phyloP scores from a whole-genome alignment of 1,139 yeast genomes.

The Scheffersomyces quercinus region DNA sequence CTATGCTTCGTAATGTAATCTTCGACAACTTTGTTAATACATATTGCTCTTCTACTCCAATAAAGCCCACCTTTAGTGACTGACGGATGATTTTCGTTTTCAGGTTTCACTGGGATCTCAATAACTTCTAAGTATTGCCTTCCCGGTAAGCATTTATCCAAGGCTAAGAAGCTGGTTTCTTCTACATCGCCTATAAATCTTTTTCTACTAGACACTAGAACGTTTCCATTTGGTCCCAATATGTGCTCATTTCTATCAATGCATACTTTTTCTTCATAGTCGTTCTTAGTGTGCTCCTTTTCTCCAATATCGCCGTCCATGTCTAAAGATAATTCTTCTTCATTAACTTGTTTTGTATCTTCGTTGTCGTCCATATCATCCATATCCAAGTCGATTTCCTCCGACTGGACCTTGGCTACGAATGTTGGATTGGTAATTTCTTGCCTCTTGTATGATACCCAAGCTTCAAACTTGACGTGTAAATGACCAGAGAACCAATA shows the following conservation, averaged over 20 bases:
- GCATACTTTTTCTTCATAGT: neutral
- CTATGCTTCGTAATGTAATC: constrained; percentile 15
- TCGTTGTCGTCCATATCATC: constrained; percentile 36
- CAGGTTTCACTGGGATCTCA: constrained; percentile 25
- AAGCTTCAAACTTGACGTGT: constrained; percentile 74
- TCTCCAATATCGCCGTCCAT: constrained; percentile 7
- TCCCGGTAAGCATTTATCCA: constrained; percentile 78
- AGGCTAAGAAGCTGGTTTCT: constrained; percentile 66
- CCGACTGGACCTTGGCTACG: neutral
- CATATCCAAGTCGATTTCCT: constrained; percentile 5
- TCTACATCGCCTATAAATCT: neutral
- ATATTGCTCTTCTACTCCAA: constrained; percentile 49
- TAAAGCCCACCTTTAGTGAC: constrained; percentile 22
- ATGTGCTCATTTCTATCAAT: neutral
- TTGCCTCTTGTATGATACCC: constrained; percentile 16
- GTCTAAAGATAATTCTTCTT: constrained; percentile 16
- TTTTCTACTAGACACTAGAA: neutral
- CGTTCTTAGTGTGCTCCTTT: neutral
- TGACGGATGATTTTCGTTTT: constrained; percentile 24
- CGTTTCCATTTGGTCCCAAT: neutral
- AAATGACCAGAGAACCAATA: constrained; percentile 91
- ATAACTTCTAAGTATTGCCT: constrained; percentile 53
- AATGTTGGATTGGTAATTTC: constrained; percentile 1
- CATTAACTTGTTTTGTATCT: constrained; percentile 6
- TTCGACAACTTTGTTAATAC: constrained; percentile 48